These are phyloP conservation scores for Boletus smithii DNA, from an alignment of 1,284 basidiomycete species.

Conservation along the genomic window DNA sequence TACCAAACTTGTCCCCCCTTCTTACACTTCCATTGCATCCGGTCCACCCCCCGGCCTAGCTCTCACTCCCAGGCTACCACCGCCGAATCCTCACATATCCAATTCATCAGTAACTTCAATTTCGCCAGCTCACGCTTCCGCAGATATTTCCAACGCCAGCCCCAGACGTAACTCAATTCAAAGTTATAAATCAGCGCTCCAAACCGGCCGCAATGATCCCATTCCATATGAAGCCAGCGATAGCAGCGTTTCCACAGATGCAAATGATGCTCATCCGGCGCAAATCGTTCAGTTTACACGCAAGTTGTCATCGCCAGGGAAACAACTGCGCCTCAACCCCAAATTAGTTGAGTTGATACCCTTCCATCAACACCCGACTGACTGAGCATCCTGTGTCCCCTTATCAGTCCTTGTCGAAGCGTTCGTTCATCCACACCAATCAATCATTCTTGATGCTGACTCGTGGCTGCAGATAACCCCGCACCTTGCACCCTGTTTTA, in stretches of 20 bases:
- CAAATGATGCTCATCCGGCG: slow-evolving; percentile 29
- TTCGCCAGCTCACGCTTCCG: slow-evolving; percentile 1
- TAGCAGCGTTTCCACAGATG: slow-evolving; percentile 35
- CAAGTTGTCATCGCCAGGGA: slow-evolving; percentile 33
- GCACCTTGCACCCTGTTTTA: slow-evolving; percentile 64
- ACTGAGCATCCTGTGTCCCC: slow-evolving; percentile 13
- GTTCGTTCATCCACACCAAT: slow-evolving; percentile 37
- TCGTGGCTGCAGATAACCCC: slow-evolving; percentile 42
- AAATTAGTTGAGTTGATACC: slow-evolving; percentile 45
- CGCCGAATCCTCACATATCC: slow-evolving; percentile 9
- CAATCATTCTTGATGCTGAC: slow-evolving; percentile 11
- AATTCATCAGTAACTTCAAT: slow-evolving; percentile 17
- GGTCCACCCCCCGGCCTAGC: slow-evolving; percentile 30
- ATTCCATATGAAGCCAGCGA: slow-evolving; percentile 28
- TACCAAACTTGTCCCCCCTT: slow-evolving; percentile 42
- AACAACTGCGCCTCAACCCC: slow-evolving; percentile 44
- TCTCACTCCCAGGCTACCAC: slow-evolving; percentile 13
- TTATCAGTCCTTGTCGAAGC: slow-evolving; percentile 52
- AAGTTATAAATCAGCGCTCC: slow-evolving; percentile 34
- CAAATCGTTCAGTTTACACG: slow-evolving; percentile 29
- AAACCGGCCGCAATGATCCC: slow-evolving; percentile 22
- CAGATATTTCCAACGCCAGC: slow-evolving; percentile 15
- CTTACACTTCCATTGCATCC: slow-evolving; percentile 27
- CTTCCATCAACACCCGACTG: slow-evolving; percentile 13
- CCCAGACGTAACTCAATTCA: slow-evolving; percentile 29